Base-by-base conservation (phyloP, 1,284 basidiomycete genomes). In the Apiotrichum akiyoshidainum region DNA sequence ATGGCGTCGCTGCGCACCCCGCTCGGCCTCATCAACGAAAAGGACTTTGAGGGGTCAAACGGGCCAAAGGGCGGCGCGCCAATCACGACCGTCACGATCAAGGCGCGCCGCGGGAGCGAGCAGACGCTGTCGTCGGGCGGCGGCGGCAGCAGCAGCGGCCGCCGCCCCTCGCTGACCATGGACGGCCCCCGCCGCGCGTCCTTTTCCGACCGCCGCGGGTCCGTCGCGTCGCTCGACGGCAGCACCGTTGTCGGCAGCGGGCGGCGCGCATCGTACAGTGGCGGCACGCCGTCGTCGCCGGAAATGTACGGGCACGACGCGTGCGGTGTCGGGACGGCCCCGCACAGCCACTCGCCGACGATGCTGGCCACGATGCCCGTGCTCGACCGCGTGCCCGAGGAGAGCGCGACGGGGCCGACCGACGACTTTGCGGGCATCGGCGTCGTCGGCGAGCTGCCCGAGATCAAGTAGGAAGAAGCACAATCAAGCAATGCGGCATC, bases 371-470 rank as follows among this genome's bases (percentile, higher is more conserved):
- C 26, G 26, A 31, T 33, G 21, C 48, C 35, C 11, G 48, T n/a
- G 21, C 48, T 50, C 12, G 33, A 35, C 19, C 21, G 33, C 9
- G 19, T 50, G 11, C 48, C 48, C 12, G 51, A 35, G 41, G 41
- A 45, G 9, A n/a, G n/a, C 26, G 26, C 26, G 4, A 31, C 26
- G 7, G 52, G 45, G n/a, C 44, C 44, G 41, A 54, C 42, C 5
- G 52, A 54, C 42, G 34, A 40, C 13, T 54, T 54, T 31, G 42
- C 44, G 41, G 52, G 47, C 21, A 37, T 54, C 2, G 57, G 57
- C 10, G 47, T 58, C 40, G 57, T 58, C 5, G 57, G 57, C 34
- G 57, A 58, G 19, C 41, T 58, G 41, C 46, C 46, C 16, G 57
- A 58, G n/a, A 53, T 58, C 45, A 52, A 57, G 26, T 46, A 40